Evolutionary conservation across 352 stramenopile species (phyloP), one percentile per base, ranked within the genome.

Genomic region (Pythium dissotocum): DNA sequence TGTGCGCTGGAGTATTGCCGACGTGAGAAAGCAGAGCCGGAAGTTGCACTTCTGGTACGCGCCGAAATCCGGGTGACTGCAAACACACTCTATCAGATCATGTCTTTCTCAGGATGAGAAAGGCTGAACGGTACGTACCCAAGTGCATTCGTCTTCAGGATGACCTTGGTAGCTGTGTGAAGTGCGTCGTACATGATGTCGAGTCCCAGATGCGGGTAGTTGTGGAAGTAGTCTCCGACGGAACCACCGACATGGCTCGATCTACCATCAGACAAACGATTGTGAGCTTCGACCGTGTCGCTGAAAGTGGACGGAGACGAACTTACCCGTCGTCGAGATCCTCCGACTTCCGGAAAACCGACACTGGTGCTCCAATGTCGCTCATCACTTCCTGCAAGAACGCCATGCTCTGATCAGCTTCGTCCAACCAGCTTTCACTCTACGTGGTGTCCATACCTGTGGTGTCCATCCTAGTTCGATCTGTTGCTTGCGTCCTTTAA

Each of bases 11-110:
- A 81, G 67, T 52, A 73, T 72, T 30, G 71, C 38, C 6, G 74
- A 63, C 7, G 70, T 79, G 32, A 83, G 73, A 48, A 94, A 88
- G 58, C 70, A 82, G 48, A 95, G 61, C 18, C 72, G 78, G 46
- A 91, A 95, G 58, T 95, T 95, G 73, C 85, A 95, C 63, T 95
- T 95, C 67, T 91, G 80, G 67, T 94, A 95, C 14, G 80, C 73
- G 13, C 83, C 85, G 63, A 95, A 95, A 42, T 92, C 85, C 1
- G 85, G 80, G 38, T 95, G 85, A 8, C 85, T 93, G 33, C 1
- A 57, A 44, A n/a, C 14, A 38, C 12, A 55, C 16, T 53, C 7
- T 32, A 12, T 53, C 6, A 53, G 46, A 28, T 5, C 21, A 5
- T 16, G 21, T 24, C 7, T n/a, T 49, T 2, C 48, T 6, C 33